Evolutionary conservation across 805 yeast genomes (phyloP).

Genomic region (Candida tibetensis): DNA sequence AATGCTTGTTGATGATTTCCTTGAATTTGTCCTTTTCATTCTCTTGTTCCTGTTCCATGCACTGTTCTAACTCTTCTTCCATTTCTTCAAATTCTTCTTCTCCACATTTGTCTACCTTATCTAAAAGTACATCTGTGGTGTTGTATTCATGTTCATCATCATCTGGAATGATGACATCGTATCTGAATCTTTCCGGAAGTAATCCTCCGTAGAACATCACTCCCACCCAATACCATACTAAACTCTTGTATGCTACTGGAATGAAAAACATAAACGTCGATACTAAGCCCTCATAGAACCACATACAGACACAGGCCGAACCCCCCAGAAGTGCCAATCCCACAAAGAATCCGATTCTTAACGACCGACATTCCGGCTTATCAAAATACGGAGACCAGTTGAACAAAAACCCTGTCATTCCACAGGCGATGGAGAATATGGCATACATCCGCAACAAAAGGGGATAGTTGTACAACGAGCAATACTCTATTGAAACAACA

Average conservation of each 20-base stretch:
- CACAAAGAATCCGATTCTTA: slow-evolving; percentile 77
- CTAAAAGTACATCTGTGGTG: slow-evolving; percentile 30
- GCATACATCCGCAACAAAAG: slow-evolving; percentile 49
- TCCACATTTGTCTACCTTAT: slow-evolving; percentile 37
- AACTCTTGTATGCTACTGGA: slow-evolving; percentile 68
- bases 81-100: slow-evolving; percentile 36
- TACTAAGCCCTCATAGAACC: slow-evolving; percentile 52
- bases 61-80: slow-evolving; percentile 23
- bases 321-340: slow-evolving; percentile 75
- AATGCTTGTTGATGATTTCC: slow-evolving; percentile 34
- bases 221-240: slow-evolving; percentile 75
- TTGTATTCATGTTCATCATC: slow-evolving; percentile 24
- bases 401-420: slow-evolving; percentile 68
- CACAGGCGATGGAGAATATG: slow-evolving; percentile 60
- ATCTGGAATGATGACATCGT: slow-evolving; percentile 59
- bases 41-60: slow-evolving; percentile 5
- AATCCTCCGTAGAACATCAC: slow-evolving; percentile 84
- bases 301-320: slow-evolving; percentile 57
- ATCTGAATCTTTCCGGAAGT: slow-evolving; percentile 85
- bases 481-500: slow-evolving; percentile 80
- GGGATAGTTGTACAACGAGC: slow-evolving; percentile 65
- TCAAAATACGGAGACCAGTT: slow-evolving; percentile 95
- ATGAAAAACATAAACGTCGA: slow-evolving; percentile 53
- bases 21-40: slow-evolving; percentile 20
- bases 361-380: slow-evolving; percentile 75